phyloP scores from a whole-genome alignment of 768 basidiomycete species.

The Aureoboletus auriporus region DNA sequence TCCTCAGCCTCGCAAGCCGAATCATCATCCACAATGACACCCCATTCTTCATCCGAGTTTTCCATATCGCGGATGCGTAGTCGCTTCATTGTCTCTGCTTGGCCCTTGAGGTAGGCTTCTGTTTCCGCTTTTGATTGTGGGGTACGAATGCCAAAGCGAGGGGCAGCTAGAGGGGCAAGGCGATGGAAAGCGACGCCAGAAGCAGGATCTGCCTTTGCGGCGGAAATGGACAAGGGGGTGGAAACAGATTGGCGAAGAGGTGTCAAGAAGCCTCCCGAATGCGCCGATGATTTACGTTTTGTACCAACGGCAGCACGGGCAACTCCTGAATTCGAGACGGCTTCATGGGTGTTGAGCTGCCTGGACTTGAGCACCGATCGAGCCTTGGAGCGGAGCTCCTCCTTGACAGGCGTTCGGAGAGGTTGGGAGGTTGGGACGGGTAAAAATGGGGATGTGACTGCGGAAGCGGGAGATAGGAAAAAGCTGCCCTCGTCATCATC shows the following conservation, averaged over 20 bases:
- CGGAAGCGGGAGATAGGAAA: conserved; percentile 49
- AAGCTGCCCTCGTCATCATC: conserved; percentile 58
- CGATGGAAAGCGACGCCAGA: conserved; percentile 33
- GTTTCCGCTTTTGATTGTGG: conserved; percentile 36
- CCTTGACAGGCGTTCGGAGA: conserved; percentile 60
- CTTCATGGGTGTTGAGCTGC: conserved; percentile 23
- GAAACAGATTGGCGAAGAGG: conserved; percentile 48
- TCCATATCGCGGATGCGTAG: conserved; percentile 57
- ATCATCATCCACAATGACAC: conserved; percentile 39
- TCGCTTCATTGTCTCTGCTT: conserved; percentile 63
- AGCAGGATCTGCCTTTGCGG: conserved; percentile 29
- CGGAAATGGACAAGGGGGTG: conserved; percentile 37
- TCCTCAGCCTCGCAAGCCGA: conserved; percentile 51
- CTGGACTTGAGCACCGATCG: conserved; percentile 40
- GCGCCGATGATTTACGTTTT: conserved; percentile 57
- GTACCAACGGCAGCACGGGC: conserved; percentile 45
- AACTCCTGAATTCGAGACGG: conserved; percentile 7
- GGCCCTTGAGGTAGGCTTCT: conserved; percentile 39
- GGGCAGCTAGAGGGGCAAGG: conserved; percentile 32
- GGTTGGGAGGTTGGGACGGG: conserved; percentile 44
- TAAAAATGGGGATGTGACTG: conserved; percentile 38
- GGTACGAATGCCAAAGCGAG: conserved; percentile 25
- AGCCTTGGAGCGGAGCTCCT: conserved; percentile 35
- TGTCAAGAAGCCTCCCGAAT: conserved; percentile 48
- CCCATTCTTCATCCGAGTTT: conserved; percentile 43